Evolutionary conservation across 2,329 filamentous ascomycete species (phyloP), one percentile per base, ranked within the genome.

Genomic region (Phialophora macrospora): DNA sequence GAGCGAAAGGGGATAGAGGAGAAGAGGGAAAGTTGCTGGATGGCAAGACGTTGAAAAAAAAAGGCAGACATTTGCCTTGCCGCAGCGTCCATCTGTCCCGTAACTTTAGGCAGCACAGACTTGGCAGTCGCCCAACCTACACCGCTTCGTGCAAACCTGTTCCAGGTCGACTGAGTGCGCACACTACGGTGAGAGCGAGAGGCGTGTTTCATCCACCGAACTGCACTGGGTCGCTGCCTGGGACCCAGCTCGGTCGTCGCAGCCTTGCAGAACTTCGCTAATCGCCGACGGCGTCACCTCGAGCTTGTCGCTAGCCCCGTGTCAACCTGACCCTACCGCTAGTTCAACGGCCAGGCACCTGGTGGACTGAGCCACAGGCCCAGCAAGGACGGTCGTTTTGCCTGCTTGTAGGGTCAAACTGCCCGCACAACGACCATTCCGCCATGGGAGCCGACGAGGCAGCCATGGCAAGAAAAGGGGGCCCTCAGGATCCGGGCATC

Each of bases 251-350:
- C 48, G n/a, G 38, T 22, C 48, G 46, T 3, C 24, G 12, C 46
- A 49, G 46, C 46, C 46, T 49, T 49, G 46, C 46, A 24, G 46
- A 24, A 20, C 46, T 12, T 49, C 46, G 46, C 46, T 26, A 22
- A 22, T 49, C 46, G 46, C 24, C 20, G 24, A 24, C 46, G 38
- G 12, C n/a, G 17, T n/a, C 12, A 49, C 24, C 46, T 49, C 38
- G 34, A 17, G 34, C 12, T 14, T 12, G n/a, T 24, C 46, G 22
- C 46, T 49, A 49, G 14, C 17, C 46, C n/a, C 22, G 20, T 8
- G 48, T 51, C 48, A 51, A 14, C 48, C 48, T 51, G 48, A 51
- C 22, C 48, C 48, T 26, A 26, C 48, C 48, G 20, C 48, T 51
- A 51, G 22, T 51, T 28, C 48, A 26, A 28, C 14, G 20, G 9